Evolutionary conservation across 2,329 filamentous ascomycete species (phyloP).

Genomic region (Colletotrichum australisinense): DNA sequence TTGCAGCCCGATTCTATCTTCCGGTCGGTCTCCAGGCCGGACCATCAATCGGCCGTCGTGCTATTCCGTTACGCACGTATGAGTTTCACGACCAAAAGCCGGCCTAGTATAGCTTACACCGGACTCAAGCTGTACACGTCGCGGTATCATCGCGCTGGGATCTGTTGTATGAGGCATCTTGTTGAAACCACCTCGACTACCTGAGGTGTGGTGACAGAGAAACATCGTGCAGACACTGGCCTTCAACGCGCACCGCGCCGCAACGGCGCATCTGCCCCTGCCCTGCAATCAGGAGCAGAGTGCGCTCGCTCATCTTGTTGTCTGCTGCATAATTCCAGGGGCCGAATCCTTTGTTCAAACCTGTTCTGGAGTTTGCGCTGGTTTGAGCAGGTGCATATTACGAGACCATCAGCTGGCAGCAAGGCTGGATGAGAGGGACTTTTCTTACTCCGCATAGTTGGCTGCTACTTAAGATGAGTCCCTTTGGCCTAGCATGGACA

Average conservation of each 20-base stretch:
- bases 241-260: neutral
- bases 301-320: neutral
- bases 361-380: neutral
- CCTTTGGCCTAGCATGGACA: too few species aligned
- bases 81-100: neutral
- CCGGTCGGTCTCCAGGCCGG: constrained; percentile 11
- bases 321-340: neutral
- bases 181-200: neutral
- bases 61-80: constrained; percentile 24
- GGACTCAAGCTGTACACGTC: constrained; percentile 10
- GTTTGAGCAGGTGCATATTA: neutral
- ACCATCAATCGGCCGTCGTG: constrained; percentile 18
- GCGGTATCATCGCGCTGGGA: neutral
- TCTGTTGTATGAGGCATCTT: neutral
- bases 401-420: neutral
- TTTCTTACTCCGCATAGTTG: neutral
- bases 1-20: constrained; percentile 29
- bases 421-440: neutral
- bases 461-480: neutral
- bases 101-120: neutral
- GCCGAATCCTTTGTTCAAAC: neutral
- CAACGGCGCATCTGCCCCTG: neutral
- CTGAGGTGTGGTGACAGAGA: neutral
- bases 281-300: neutral
- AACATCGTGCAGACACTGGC: neutral